Base-by-base conservation (phyloP, 2,329 filamentous ascomycete genomes). In the Pyrenochaeta sp. region DNA sequence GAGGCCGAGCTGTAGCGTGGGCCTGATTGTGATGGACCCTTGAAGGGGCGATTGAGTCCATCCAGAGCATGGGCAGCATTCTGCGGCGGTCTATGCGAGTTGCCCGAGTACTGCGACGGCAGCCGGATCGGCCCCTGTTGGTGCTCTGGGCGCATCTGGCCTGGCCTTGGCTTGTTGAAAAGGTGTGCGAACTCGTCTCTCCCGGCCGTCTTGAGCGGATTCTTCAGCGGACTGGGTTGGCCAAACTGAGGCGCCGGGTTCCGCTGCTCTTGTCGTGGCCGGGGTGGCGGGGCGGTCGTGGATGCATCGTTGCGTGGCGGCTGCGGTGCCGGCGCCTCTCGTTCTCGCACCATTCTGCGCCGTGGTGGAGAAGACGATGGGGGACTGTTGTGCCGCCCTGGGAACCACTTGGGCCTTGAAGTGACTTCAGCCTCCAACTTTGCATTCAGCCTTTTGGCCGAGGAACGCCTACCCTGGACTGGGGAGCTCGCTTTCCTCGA, bases 151-250 rank as follows among this genome's bases (percentile, higher is more conserved):
- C 82, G 76, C 15, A 77, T 61, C 29, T 78, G 76, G 45, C 81
- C 81, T 15, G 75, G 68, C 61, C 81, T 82, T 6, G 82, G 81
- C 37, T 82, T 78, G 50, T 83, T 83, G 74, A 85, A 85, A 5
- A 80, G 74, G 56, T 79, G 72, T 23, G 69, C 69, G 58, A 74
- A 66, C 17, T 48, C 47, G 17, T 71, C 61, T 39, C 63, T 66
- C 21, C 49, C 49, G 51, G 69, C 70, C 46, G 73, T 68, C 62
- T 80, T 66, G 68, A 77, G 62, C 57, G 82, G 75, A 67, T 81
- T 78, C 60, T 83, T 77, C 51, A 87, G 72, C 14, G 84, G 83
- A 56, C 84, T 86, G 1, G 85, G 78, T 62, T 83, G 82, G 45
- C 85, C 85, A 64, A 87, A 88, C 63, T 86, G 80, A 15, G 71